A percentile compares a stretch with the other conserved stretches of the same genome.
Evolutionary conservation across 768 basidiomycete species (phyloP).

Genomic region (Lactarius quietus): DNA sequence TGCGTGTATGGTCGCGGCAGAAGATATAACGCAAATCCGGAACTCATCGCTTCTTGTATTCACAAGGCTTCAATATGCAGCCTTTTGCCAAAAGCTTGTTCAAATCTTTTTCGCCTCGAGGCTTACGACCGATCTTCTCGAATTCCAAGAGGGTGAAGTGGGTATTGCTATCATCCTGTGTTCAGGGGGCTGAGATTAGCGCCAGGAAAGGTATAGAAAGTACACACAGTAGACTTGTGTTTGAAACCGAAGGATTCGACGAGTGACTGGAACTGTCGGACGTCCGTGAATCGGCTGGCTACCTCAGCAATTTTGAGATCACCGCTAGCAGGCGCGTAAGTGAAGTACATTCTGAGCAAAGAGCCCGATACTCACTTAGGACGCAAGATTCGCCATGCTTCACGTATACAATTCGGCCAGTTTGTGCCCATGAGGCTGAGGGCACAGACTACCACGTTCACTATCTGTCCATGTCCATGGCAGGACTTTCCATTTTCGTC

Average conservation of each 20-base stretch:
- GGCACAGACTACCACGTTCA: constrained; percentile 90
- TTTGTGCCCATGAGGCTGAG: constrained; percentile 97
- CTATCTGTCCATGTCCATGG: constrained; percentile 65
- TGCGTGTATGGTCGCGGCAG: neutral
- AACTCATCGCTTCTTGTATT: constrained; percentile 81
- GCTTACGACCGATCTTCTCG: constrained; percentile 49
- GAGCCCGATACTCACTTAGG: constrained; percentile 54
- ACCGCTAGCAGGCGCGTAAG: constrained; percentile 46
- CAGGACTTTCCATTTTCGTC: constrained; percentile 34
- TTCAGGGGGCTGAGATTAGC: constrained; percentile 3
- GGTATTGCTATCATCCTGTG: constrained; percentile 73
- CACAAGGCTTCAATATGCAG: constrained; percentile 75
- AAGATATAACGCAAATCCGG: neutral
- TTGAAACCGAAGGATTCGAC: constrained; percentile 70
- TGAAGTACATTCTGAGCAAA: neutral
- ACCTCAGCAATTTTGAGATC: constrained; percentile 88
- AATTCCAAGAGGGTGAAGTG: constrained; percentile 88
- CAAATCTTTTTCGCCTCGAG: constrained; percentile 60
- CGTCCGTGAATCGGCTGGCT: constrained; percentile 70
- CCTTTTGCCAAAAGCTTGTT: constrained; percentile 48
- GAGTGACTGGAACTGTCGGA: constrained; percentile 63
- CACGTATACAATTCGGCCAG: constrained; percentile 87
- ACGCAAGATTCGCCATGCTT: constrained; percentile 86
- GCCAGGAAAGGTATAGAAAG: neutral
- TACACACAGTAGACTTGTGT: constrained; percentile 58